These are phyloP conservation scores for Tulasnella sp. DNA, from an alignment of 768 basidiomycete genomes.

Conservation along the genomic window DNA sequence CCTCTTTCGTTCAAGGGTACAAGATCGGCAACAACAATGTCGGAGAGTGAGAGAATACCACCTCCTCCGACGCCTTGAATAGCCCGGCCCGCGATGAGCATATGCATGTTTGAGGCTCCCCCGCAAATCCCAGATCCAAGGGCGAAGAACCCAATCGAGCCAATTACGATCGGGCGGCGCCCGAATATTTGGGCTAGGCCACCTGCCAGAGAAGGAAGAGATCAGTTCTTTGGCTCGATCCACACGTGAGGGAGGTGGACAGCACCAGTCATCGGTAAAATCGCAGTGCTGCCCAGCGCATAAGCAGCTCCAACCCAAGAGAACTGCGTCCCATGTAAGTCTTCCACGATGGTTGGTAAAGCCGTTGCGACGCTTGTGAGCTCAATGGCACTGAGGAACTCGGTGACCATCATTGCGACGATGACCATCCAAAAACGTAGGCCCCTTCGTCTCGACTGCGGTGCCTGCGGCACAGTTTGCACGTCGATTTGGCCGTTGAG, in stretches of 20 bases:
- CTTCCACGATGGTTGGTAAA: slow-evolving; percentile 43
- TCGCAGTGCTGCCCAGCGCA: slow-evolving; percentile 41
- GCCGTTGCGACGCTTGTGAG: slow-evolving; percentile 41
- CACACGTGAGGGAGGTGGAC: slow-evolving; percentile 31
- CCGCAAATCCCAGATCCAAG: slow-evolving; percentile 46
- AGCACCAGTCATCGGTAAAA: slow-evolving; percentile 42
- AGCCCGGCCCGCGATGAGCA: slow-evolving; percentile 44
- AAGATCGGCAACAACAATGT: slow-evolving; percentile 47
- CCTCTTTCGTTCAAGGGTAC: slow-evolving; percentile 49
- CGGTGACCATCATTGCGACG: not conserved
- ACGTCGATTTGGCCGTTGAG: not conserved
- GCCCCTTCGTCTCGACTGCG: not conserved
- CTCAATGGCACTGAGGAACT: not conserved
- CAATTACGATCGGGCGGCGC: slow-evolving; percentile 37
- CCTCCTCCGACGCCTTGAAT: slow-evolving; percentile 42
- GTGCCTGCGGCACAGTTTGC: not conserved
- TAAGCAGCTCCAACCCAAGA: slow-evolving; percentile 48
- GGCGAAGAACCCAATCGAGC: slow-evolving; percentile 39
- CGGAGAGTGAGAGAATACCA: slow-evolving; percentile 39
- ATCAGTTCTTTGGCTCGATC: not conserved
- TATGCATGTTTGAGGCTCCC: slow-evolving; percentile 41
- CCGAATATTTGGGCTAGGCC: slow-evolving; percentile 39
- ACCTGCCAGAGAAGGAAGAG: not conserved
- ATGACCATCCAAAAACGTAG: not conserved
- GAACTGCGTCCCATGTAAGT: slow-evolving; percentile 41